Evolutionary conservation across 2,329 filamentous ascomycete species (phyloP).

Genomic region (Phaeosphaeria sp.): DNA sequence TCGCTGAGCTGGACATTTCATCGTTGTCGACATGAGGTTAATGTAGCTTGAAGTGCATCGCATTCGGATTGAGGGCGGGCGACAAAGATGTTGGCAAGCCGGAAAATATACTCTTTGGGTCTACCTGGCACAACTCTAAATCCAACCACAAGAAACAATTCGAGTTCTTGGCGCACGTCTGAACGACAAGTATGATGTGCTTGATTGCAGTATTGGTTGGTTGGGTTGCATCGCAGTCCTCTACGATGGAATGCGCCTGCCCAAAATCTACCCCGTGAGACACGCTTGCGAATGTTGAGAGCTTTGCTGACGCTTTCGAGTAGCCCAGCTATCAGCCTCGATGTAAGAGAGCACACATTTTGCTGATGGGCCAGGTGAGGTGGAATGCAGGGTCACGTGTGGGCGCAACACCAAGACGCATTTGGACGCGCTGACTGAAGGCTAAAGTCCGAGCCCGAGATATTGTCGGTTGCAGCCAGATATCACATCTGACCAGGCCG

Average conservation of each 20-base stretch:
- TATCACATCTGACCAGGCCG: constrained; percentile 25
- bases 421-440: not conserved
- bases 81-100: too few relatives aligned
- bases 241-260: not conserved
- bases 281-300: not conserved
- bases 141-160: too few relatives aligned
- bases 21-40: too few relatives aligned
- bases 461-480: constrained; percentile 25
- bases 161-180: too few relatives aligned
- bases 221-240: not conserved
- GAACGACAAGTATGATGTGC: not conserved
- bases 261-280: not conserved
- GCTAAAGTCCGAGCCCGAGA: constrained; percentile 3
- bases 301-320: not conserved
- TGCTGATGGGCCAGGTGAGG: not conserved
- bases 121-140: too few relatives aligned
- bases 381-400: not conserved
- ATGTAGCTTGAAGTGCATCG: too few relatives aligned
- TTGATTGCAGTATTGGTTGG: not conserved
- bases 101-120: not conserved
- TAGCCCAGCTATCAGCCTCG: not conserved
- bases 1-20: too few relatives aligned
- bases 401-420: constrained; percentile 2
- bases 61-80: too few relatives aligned
- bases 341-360: not conserved